Conservation (phyloP, 2,329 filamentous ascomycete species). For the Penicillium olsonii region DNA sequence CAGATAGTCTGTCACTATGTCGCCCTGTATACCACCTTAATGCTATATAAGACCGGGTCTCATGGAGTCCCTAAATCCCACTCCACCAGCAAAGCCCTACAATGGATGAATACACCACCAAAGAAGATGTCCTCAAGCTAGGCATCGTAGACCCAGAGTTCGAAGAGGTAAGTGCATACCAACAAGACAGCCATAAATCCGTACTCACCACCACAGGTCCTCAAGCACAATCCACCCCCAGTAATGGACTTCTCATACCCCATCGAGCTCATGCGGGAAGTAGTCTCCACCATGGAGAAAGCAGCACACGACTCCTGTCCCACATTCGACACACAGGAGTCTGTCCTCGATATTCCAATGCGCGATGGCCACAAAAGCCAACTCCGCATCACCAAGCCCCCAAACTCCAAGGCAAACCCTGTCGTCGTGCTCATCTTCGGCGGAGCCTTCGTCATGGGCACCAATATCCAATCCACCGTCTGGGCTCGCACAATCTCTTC, state of each 20-base stretch:
- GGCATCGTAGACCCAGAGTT: slow-evolving; percentile 8
- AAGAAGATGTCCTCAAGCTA: slow-evolving; percentile 9
- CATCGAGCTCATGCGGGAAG: slow-evolving; percentile 4
- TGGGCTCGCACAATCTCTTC: slow-evolving; percentile 20
- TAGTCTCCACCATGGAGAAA: slow-evolving; percentile 8
- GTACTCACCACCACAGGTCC: slow-evolving; percentile 1
- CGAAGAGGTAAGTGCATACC: neutral
- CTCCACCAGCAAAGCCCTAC: neutral
- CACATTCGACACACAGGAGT: slow-evolving; percentile 1
- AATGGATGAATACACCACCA: slow-evolving; percentile 6
- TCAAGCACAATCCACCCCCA: slow-evolving; percentile 5
- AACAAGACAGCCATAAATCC: neutral
- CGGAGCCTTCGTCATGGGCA: slow-evolving; percentile 25
- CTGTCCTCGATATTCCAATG: slow-evolving; percentile 14
- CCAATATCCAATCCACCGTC: slow-evolving; percentile 18
- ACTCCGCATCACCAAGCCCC: slow-evolving; percentile 13
- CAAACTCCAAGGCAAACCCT: slow-evolving; percentile 8
- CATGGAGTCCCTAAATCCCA: neutral
- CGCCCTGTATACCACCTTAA: neutral
- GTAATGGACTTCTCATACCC: slow-evolving; percentile 9
- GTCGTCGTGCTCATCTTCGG: slow-evolving; percentile 27
- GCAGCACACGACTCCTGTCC: slow-evolving; percentile 4
- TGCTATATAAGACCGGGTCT: neutral
- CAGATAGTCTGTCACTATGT: too few species aligned
- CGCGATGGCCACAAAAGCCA: slow-evolving; percentile 16